phyloP scores from a whole-genome alignment of 345 rosid species.

The Pistacia integerrima region DNA sequence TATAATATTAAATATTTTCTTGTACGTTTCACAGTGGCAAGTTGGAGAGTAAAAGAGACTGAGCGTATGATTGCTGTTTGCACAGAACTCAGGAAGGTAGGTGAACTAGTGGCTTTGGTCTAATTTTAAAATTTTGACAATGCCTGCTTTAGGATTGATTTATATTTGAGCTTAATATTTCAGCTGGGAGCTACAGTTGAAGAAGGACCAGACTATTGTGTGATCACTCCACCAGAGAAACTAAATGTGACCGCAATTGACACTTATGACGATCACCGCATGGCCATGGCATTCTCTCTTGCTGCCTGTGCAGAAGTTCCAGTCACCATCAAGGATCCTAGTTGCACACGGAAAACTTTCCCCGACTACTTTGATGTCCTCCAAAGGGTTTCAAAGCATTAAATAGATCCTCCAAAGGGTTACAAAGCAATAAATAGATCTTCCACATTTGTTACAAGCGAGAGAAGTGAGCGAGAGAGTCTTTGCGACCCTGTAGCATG shows the following conservation, averaged over 20 bases:
- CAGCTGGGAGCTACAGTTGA: slow-evolving; percentile 98
- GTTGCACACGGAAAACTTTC: slow-evolving; percentile 93
- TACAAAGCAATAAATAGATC: slow-evolving; percentile 50
- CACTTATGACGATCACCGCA: slow-evolving; percentile 94
- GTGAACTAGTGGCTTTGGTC: not conserved
- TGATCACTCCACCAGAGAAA: slow-evolving; percentile 92
- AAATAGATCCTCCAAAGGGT: slow-evolving; percentile 56
- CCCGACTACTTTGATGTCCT: slow-evolving; percentile 95
- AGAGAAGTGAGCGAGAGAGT: slow-evolving; percentile 1
- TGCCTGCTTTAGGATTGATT: not conserved
- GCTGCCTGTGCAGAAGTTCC: slow-evolving; percentile 97
- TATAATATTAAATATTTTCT: not conserved
- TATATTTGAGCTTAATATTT: slow-evolving; percentile 10
- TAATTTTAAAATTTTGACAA: not conserved
- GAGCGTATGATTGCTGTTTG: slow-evolving; percentile 96
- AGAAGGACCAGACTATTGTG: slow-evolving; percentile 94
- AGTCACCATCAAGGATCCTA: slow-evolving; percentile 89
- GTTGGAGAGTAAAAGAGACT: slow-evolving; percentile 99
- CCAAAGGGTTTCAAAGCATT: slow-evolving; percentile 63
- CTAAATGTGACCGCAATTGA: slow-evolving; percentile 72
- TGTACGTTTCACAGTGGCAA: slow-evolving; percentile 62
- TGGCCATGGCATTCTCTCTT: slow-evolving; percentile 99
- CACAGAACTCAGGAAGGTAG: slow-evolving; percentile 92
- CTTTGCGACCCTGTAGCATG: not conserved
- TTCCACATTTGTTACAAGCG: not conserved